Base-by-base conservation (phyloP, 345 rosid species). In the Iberis pinnata region DNA sequence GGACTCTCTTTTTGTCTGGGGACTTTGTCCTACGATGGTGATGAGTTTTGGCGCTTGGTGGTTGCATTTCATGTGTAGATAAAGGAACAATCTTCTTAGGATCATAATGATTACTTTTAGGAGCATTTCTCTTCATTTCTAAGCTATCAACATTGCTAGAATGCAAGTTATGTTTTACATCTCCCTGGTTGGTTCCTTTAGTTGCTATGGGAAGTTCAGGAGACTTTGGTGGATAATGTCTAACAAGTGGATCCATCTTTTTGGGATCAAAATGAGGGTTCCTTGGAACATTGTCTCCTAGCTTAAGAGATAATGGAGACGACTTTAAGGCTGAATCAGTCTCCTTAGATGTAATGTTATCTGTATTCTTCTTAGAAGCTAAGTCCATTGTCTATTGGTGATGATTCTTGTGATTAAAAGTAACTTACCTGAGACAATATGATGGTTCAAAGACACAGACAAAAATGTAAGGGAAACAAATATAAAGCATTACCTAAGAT, bases 241-340 rank as follows among this genome's bases (percentile, higher is more conserved):
- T 68, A 14, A 55, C 41, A 10, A 68, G 57, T 46, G 72, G 78
- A 73, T 79, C 83, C 75, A 74, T 77, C 70, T 65, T 79, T 14
- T 65, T 77, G 35, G 72, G 75, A 49, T 73, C 89, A 3, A 75
- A 61, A 12, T 41, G 67, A 12, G 73, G 77, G 32, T 77, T 77
- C 27, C 63, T 37, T 3, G 56, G 57, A 35, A 77, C 76, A 26
- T 77, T 79, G 56, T 77, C 89, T 52, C 51, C 61, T 46, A 24
- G 62, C 16, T 54, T 68, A 49, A 68, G 55, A 0, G 67, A 60
- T 40, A 68, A 60, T 6, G 71, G 71, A 2, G 71, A 67, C 61
- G 67, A 61, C 49, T 60, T 68, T 12, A 41, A 1, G 44, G 12
- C 18, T 18, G 67, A 27, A 11, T 68, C 67, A 11, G 48, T 54